phyloP scores from a whole-genome alignment of 192 early-diverging fungal genomes.

The Radiomyces spectabilis region DNA sequence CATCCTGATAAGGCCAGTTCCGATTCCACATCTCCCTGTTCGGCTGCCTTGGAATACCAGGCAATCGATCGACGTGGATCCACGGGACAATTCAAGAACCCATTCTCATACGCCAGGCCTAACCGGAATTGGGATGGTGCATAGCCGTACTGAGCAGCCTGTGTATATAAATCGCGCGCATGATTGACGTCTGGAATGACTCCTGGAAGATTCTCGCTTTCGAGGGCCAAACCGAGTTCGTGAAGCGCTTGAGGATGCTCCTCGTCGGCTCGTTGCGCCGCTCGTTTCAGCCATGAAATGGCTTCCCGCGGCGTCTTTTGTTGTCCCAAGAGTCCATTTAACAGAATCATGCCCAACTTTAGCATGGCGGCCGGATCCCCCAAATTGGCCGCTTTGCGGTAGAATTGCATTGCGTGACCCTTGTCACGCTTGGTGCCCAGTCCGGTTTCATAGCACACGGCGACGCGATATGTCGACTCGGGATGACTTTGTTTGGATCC shows the following conservation, averaged over 20 bases:
- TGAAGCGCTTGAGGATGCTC: constrained; percentile 90
- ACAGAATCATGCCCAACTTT: constrained; percentile 89
- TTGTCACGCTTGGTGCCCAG: constrained; percentile 87
- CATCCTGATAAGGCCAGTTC: constrained; percentile 94
- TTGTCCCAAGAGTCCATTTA: constrained; percentile 78
- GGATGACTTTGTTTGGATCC: constrained; percentile 91
- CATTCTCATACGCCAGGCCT: constrained; percentile 92
- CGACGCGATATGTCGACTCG: constrained; percentile 87
- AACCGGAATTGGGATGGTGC: constrained; percentile 88
- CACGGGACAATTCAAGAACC: constrained; percentile 76
- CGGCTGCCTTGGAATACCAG: constrained; percentile 93
- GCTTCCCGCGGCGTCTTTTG: constrained; percentile 80
- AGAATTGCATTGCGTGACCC: constrained; percentile 79
- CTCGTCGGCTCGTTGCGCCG: constrained; percentile 82
- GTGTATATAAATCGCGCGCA: constrained; percentile 86
- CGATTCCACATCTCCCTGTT: constrained; percentile 83
- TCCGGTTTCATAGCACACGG: constrained; percentile 94
- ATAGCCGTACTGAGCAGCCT: constrained; percentile 90
- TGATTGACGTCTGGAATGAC: constrained; percentile 77
- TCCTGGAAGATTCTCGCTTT: constrained; percentile 58
- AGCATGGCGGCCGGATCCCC: constrained; percentile 95
- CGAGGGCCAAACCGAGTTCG: constrained; percentile 84
- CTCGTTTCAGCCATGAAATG: constrained; percentile 91
- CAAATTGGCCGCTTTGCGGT: constrained; percentile 84
- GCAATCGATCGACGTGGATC: constrained; percentile 88